Conservation (phyloP, 176 grass and related monocot genomes). For the Tillandsia fasciculata region DNA sequence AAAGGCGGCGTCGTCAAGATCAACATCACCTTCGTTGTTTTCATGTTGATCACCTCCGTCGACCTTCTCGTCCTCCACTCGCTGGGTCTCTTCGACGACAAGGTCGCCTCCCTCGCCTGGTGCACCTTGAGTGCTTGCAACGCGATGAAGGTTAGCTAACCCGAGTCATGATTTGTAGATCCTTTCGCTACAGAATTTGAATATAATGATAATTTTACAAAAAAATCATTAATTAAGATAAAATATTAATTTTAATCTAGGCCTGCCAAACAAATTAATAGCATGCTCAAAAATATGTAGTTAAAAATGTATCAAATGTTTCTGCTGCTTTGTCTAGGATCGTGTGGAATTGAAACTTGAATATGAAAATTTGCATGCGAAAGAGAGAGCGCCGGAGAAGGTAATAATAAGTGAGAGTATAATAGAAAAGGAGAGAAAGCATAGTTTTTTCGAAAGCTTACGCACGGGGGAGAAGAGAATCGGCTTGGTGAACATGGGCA, state of each 20-base stretch:
- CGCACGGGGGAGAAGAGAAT: conserved; percentile 9
- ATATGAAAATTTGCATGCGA: too few species aligned
- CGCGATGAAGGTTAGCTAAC: conserved; percentile 62
- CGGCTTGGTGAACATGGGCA: conserved; percentile 61
- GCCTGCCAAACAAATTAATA: too few species aligned
- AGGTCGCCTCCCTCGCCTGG: conserved; percentile 40
- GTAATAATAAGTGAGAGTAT: too few species aligned
- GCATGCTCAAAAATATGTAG: too few species aligned
- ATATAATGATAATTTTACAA: too few species aligned
- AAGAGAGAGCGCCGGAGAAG: too few species aligned
- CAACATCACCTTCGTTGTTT: conserved; percentile 61
- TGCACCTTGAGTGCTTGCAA: conserved; percentile 52
- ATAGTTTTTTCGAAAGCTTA: conserved; percentile 49
- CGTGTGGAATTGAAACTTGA: too few species aligned
- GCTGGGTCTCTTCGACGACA: conserved; percentile 16
- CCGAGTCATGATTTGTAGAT: background rate
- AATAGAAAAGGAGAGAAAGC: conserved; percentile 24
- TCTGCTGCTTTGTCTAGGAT: too few species aligned
- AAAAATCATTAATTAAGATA: too few species aligned
- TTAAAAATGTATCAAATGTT: too few species aligned
- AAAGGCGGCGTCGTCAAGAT: conserved; percentile 52
- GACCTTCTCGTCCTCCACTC: conserved; percentile 49
- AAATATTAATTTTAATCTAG: too few species aligned
- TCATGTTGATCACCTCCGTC: conserved; percentile 66
- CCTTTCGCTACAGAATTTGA: too few species aligned